Base-by-base conservation (phyloP, 768 basidiomycete species). In the Phylloporus rhodoxanthus region DNA sequence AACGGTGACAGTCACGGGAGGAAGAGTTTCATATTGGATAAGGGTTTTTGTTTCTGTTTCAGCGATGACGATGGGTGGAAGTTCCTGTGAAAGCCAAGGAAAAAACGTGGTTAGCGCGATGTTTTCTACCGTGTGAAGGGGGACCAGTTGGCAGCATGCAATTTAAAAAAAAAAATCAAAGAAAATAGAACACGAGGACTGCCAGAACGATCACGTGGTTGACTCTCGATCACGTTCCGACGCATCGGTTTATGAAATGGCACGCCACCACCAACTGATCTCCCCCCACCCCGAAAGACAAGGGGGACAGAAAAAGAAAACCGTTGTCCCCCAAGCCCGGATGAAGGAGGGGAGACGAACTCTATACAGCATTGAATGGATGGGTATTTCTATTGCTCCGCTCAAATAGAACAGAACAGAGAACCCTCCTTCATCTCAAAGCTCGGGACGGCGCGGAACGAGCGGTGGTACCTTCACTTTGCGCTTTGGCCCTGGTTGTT, bases 401-500 rank as follows among this genome's bases (percentile, higher is more conserved):
- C 61, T 59, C 58, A 58, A 65, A 59, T 58, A 61, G 60, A 57
- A 61, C 69, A 57, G 67, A 70, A 73, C 51, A 53, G 50, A 69
- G 70, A 65, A 68, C 68, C 81, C 88, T 81, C 87, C 88, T 85
- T 90, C 88, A 87, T 88, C 88, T 89, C 84, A 90, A 78, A 89
- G 84, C 84, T 88, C 86, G 73, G 87, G 84, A 78, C 85, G 87
- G 80, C 86, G 86, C 75, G 80, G 80, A 75, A 63, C 52, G 74
- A 84, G 81, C 74, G 85, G 80, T 70, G 87, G 80, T 91, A 91
- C 88, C 88, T 91, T 91, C 82, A 81, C 73, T 83, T 84, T 89
- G 71, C 85, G 82, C 72, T 83, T 85, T 51, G 76, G 56, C 59
- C 68, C 72, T 56, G 76, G 71, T 28, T 81, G 82, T 68, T 88